Evolutionary conservation across 495 filamentous ascomycete genomes (phyloP).

Genomic region (Aspergillus sclerotioniger): DNA sequence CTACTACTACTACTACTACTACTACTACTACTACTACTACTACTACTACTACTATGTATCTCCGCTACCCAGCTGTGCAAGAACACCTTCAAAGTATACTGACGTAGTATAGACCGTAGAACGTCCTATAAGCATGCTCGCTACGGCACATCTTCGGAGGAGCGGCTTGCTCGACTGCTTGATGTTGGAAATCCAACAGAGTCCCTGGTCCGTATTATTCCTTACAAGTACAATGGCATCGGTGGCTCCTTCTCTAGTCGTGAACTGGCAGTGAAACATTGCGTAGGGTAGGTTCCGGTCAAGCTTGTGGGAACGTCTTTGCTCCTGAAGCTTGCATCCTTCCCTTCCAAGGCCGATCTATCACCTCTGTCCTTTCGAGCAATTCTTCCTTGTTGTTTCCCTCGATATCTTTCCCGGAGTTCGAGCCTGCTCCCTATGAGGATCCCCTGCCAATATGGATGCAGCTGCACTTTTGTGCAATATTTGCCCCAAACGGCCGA

Average conservation of each 20-base stretch:
- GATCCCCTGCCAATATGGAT: conserved; percentile 38
- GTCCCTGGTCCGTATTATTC: too few species aligned
- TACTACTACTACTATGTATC: too few species aligned
- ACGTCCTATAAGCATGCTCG: too few species aligned
- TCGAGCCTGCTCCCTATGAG: background rate
- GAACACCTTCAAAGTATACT: too few species aligned
- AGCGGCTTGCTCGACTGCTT: too few species aligned
- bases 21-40: too few species aligned
- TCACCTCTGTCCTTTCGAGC: background rate
- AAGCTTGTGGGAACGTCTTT: background rate
- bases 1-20: too few species aligned
- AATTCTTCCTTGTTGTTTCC: conserved; percentile 28
- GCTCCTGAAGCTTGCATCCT: conserved; percentile 5
- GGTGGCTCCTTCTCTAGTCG: conserved; percentile 19
- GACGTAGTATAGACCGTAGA: too few species aligned
- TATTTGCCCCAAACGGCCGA: conserved; percentile 72
- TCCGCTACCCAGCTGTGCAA: too few species aligned
- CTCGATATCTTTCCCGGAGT: conserved; percentile 5
- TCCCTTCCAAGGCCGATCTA: background rate
- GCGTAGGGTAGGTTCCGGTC: conserved; percentile 10
- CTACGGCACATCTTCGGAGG: too few species aligned
- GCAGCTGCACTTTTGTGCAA: conserved; percentile 68
- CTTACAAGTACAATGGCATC: background rate
- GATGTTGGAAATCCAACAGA: too few species aligned
- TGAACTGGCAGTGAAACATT: background rate